These are phyloP conservation scores for Talaromyces sp. DNA, from an alignment of 2,329 filamentous ascomycete genomes.

Conservation along the genomic window DNA sequence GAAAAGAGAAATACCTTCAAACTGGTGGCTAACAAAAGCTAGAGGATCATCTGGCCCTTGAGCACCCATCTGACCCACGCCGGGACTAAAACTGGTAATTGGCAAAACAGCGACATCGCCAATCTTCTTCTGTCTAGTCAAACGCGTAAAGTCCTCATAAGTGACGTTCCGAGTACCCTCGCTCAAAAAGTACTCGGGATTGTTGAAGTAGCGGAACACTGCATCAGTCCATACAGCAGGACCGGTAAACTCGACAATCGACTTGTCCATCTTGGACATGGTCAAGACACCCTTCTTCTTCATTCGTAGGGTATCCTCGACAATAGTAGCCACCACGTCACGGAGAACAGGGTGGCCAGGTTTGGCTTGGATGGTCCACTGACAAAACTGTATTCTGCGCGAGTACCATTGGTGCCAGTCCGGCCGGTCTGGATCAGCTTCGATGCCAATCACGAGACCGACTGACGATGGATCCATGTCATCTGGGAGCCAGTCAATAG, in stretches of 20 bases:
- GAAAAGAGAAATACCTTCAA: slow-evolving; percentile 65
- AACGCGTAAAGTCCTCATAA: slow-evolving; percentile 85
- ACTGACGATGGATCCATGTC: slow-evolving; percentile 73
- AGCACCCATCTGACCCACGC: slow-evolving; percentile 89
- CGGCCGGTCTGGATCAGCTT: slow-evolving; percentile 87
- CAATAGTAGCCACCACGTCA: slow-evolving; percentile 83
- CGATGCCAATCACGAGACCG: slow-evolving; percentile 89
- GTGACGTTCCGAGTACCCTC: slow-evolving; percentile 70
- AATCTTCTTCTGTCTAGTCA: slow-evolving; percentile 77
- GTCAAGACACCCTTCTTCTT: slow-evolving; percentile 67
- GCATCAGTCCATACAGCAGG: slow-evolving; percentile 92
- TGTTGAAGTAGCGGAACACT: slow-evolving; percentile 91
- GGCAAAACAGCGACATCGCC: slow-evolving; percentile 92
- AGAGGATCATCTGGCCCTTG: slow-evolving; percentile 85
- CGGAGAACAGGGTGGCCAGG: slow-evolving; percentile 88
- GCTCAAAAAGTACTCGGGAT: slow-evolving; percentile 69
- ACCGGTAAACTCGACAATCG: slow-evolving; percentile 89
- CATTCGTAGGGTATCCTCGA: slow-evolving; percentile 72
- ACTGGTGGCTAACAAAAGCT: slow-evolving; percentile 96
- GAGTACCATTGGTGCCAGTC: slow-evolving; percentile 98
- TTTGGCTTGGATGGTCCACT: slow-evolving; percentile 98
- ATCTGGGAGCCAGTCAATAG: slow-evolving; percentile 80
- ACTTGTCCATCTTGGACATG: slow-evolving; percentile 62
- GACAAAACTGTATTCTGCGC: slow-evolving; percentile 93
- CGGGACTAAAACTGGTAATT: slow-evolving; percentile 96